Conservation (phyloP, 208 protist genomes). For the Leptomonas seymouri region DNA sequence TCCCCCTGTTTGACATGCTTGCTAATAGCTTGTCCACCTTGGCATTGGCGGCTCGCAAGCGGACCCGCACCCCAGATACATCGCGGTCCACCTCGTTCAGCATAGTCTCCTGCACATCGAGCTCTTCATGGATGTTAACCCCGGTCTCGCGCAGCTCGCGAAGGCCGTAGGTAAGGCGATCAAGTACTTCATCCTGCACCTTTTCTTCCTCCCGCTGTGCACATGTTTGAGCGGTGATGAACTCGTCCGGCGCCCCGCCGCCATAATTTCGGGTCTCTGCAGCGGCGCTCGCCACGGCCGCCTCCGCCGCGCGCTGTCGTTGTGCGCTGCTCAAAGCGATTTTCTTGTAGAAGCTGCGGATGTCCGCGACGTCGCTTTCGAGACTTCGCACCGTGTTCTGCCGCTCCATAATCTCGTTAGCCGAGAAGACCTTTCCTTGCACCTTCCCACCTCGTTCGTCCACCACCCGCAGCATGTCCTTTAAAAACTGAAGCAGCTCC, state of each 20-base stretch:
- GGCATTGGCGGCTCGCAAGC: slow-evolving; percentile 67
- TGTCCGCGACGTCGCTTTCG: slow-evolving; percentile 51
- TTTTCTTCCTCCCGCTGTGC: slow-evolving; percentile 62
- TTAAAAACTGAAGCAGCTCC: slow-evolving; percentile 62
- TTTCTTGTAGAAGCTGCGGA: slow-evolving; percentile 40
- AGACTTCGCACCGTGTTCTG: slow-evolving; percentile 71
- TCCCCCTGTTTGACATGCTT: slow-evolving; percentile 81
- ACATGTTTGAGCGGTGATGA: slow-evolving; percentile 59
- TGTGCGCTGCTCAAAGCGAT: slow-evolving; percentile 23
- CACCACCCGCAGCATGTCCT: slow-evolving; percentile 61
- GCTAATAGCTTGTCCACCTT: slow-evolving; percentile 87
- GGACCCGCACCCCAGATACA: slow-evolving; percentile 66
- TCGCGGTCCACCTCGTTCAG: slow-evolving; percentile 67
- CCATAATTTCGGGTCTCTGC: slow-evolving; percentile 1
- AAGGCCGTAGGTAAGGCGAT: slow-evolving; percentile 76
- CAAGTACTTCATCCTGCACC: slow-evolving; percentile 77
- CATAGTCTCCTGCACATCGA: slow-evolving; percentile 68
- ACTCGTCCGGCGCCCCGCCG: slow-evolving; percentile 35
- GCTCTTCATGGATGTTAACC: slow-evolving; percentile 78
- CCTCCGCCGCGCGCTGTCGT: slow-evolving; percentile 9
- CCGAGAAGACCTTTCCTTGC: slow-evolving; percentile 74
- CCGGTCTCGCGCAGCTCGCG: slow-evolving; percentile 80
- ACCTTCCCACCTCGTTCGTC: slow-evolving; percentile 70
- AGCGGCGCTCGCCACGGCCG: neutral
- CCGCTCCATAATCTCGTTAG: slow-evolving; percentile 83